Percentiles rank a stretch among this genome's conserved stretches.
Evolutionary conservation across 306 rosid species (phyloP).

Genomic region (Argentina anserina): DNA sequence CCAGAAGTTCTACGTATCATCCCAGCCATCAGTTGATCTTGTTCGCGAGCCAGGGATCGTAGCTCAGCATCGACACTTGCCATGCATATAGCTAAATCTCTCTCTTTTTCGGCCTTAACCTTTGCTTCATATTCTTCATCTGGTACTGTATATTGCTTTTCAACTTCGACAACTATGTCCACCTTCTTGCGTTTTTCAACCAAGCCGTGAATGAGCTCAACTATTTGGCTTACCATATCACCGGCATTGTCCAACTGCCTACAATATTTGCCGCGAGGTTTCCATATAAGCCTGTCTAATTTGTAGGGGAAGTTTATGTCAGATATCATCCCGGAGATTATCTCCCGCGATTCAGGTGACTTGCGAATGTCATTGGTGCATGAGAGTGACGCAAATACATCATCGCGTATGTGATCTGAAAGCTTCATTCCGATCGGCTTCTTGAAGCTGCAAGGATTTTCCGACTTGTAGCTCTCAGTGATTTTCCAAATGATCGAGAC

Average conservation of each 20-base stretch:
- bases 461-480: neutral
- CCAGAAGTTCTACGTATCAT: neutral
- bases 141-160: neutral
- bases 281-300: constrained; percentile 1
- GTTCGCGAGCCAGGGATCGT: neutral
- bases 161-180: neutral
- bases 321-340: neutral
- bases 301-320: neutral
- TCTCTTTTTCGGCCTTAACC: neutral
- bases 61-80: neutral
- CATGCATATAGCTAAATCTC: neutral
- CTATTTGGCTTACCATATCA: neutral
- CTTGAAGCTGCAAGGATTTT: too few relatives aligned
- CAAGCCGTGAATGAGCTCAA: neutral
- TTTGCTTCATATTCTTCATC: neutral
- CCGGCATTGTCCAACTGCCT: neutral
- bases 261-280: neutral
- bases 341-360: neutral
- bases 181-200: neutral
- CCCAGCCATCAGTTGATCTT: neutral
- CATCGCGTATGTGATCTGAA: neutral
- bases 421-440: too few relatives aligned
- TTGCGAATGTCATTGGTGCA: neutral
- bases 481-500: neutral
- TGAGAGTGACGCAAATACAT: neutral